These are phyloP conservation scores for Tulasnella sp. DNA, from an alignment of 768 basidiomycete species.

Conservation along the genomic window DNA sequence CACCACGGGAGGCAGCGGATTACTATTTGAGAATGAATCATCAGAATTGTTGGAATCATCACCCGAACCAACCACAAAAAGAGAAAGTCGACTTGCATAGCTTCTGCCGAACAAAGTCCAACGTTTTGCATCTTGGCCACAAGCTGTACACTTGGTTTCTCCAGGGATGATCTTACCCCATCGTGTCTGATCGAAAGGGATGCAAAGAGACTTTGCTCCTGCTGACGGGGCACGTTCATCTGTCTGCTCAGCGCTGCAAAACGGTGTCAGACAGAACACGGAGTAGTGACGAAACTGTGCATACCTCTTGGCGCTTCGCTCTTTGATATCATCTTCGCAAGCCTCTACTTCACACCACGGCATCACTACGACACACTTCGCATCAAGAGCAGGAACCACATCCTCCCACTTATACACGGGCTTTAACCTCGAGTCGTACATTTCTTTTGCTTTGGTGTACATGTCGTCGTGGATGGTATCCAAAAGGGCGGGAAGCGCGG, in stretches of 20 bases:
- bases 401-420: slow-evolving; percentile 82
- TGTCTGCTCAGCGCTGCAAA: slow-evolving; percentile 61
- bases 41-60: too few relatives aligned
- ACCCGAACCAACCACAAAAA: too few relatives aligned
- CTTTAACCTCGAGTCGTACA: slow-evolving; percentile 60
- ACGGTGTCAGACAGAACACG: neutral
- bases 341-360: slow-evolving; percentile 93
- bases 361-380: slow-evolving; percentile 74
- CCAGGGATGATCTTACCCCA: slow-evolving; percentile 73
- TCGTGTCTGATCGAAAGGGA: slow-evolving; percentile 84
- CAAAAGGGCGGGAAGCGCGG: slow-evolving; percentile 51
- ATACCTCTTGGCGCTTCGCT: slow-evolving; percentile 50
- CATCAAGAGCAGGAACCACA: slow-evolving; percentile 81
- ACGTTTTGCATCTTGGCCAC: slow-evolving; percentile 77
- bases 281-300: neutral
- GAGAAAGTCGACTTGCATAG: slow-evolving; percentile 32
- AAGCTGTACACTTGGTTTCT: slow-evolving; percentile 82
- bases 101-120: slow-evolving; percentile 96
- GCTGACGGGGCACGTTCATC: slow-evolving; percentile 96
- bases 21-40: too few relatives aligned
- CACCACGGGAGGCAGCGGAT: too few relatives aligned
- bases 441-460: slow-evolving; percentile 64
- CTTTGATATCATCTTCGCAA: slow-evolving; percentile 98
- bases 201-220: slow-evolving; percentile 92
- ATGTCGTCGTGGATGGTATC: slow-evolving; percentile 83